These are phyloP conservation scores for Debaryomyces coudertii DNA, from an alignment of 1,139 yeast species.

Conservation along the genomic window DNA sequence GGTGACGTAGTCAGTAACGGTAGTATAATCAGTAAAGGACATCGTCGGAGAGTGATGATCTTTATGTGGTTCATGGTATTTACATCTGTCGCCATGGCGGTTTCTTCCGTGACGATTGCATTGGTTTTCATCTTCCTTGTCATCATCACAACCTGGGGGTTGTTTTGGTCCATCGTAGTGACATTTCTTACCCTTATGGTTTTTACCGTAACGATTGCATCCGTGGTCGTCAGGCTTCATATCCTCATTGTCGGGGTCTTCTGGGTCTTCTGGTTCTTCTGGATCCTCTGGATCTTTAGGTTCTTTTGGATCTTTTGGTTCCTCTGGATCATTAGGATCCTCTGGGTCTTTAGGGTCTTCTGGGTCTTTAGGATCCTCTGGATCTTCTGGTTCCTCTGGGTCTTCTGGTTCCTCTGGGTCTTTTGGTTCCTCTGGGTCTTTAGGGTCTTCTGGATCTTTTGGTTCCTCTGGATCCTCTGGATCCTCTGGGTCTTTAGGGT, in stretches of 20 bases:
- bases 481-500: too few relatives aligned
- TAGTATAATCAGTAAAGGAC: conserved; percentile 21
- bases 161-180: not conserved
- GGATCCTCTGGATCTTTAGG: not conserved
- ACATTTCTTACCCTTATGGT: not conserved
- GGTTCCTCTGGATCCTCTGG: not conserved
- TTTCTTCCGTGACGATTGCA: not conserved
- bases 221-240: not conserved
- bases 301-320: not conserved
- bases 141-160: not conserved
- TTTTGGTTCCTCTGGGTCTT: too few relatives aligned
- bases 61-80: not conserved
- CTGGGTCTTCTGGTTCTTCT: not conserved
- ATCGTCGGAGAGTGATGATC: too few relatives aligned
- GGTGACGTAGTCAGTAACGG: conserved; percentile 59
- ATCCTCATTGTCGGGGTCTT: not conserved
- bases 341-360: too few relatives aligned
- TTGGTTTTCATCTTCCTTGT: not conserved
- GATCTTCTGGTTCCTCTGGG: too few relatives aligned
- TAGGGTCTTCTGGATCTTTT: not conserved
- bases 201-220: not conserved
- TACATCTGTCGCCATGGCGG: not conserved
- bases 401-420: too few relatives aligned
- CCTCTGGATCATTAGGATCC: too few relatives aligned
- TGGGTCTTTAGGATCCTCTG: too few relatives aligned